A percentile compares a stretch with the other conserved stretches of the same genome.
phyloP scores from a whole-genome alignment of 495 filamentous ascomycete genomes.

The Penicillium cinerascens region DNA sequence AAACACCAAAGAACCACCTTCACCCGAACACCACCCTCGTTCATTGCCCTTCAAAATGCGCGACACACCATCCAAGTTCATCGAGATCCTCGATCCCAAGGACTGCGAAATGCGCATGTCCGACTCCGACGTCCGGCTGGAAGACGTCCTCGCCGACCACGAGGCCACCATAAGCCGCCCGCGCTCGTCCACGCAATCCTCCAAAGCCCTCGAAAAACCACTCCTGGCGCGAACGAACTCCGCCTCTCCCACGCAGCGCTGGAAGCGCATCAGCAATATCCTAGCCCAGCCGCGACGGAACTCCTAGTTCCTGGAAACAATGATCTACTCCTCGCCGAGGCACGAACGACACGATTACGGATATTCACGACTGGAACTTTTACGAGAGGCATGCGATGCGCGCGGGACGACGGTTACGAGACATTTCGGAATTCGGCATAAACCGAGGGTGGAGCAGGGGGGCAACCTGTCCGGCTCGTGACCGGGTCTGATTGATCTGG shows the following conservation, averaged over 20 bases:
- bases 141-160: slow-evolving; percentile 47
- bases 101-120: slow-evolving; percentile 33
- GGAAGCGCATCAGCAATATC: slow-evolving; percentile 41
- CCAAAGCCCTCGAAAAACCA: slow-evolving; percentile 30
- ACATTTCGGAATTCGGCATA: not conserved
- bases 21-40: not conserved
- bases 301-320: slow-evolving; percentile 6
- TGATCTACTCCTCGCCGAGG: not conserved
- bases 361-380: slow-evolving; percentile 6
- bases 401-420: not conserved
- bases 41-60: slow-evolving; percentile 28
- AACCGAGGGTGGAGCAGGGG: not conserved
- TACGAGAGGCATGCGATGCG: not conserved
- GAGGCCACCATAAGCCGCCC: slow-evolving; percentile 41
- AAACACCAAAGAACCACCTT: not conserved
- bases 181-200: slow-evolving; percentile 41
- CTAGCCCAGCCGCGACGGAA: slow-evolving; percentile 28
- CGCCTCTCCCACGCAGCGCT: slow-evolving; percentile 34
- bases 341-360: slow-evolving; percentile 17
- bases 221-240: slow-evolving; percentile 22
- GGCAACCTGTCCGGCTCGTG: not conserved
- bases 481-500: slow-evolving; percentile 6
- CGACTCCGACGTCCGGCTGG: slow-evolving; percentile 45
- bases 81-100: slow-evolving; percentile 46
- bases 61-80: slow-evolving; percentile 44